A percentile compares a stretch with the other conserved stretches of the same genome.
These are phyloP conservation scores for Fusarium sororula DNA, from an alignment of 2,329 filamentous ascomycete species.

Conservation along the genomic window DNA sequence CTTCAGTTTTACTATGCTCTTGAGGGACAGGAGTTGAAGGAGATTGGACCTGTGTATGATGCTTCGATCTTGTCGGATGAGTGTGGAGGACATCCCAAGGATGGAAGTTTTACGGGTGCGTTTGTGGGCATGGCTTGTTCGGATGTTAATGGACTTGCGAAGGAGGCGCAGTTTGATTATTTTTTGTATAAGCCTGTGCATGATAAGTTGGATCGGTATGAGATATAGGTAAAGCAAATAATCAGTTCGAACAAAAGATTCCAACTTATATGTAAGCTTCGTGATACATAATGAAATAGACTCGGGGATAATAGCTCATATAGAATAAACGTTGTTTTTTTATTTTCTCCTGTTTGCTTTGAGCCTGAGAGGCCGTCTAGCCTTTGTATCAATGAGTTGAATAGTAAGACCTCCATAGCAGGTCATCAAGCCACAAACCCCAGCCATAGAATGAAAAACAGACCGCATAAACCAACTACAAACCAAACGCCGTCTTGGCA, in stretches of 20 bases:
- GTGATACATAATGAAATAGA: rapidly evolving
- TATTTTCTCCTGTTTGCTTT: background rate
- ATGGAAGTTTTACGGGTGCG: slow-evolving; percentile 71
- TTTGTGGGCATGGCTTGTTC: slow-evolving; percentile 67
- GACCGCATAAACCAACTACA: slow-evolving; percentile 25
- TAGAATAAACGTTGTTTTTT: background rate
- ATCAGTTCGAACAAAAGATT: background rate
- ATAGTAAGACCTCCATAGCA: background rate
- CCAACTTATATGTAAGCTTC: rapidly evolving
- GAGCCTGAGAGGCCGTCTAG: rapidly evolving
- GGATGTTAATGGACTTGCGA: slow-evolving; percentile 62
- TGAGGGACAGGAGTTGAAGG: slow-evolving; percentile 54
- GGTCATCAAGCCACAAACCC: background rate
- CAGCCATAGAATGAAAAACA: background rate
- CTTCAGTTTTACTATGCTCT: slow-evolving; percentile 68
- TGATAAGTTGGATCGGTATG: slow-evolving; percentile 58
- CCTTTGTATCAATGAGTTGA: too few relatives aligned
- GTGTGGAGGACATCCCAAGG: slow-evolving; percentile 67
- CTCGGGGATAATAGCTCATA: background rate
- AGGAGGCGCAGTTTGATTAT: slow-evolving; percentile 60
- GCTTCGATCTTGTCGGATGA: slow-evolving; percentile 69
- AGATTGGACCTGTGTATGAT: slow-evolving; percentile 65
- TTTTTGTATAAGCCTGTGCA: slow-evolving; percentile 61
- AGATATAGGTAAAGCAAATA: background rate
- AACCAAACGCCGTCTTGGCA: slow-evolving; percentile 59